Percentiles rank a stretch among this genome's conserved stretches.
phyloP scores from a whole-genome alignment of 1,284 basidiomycete species.

The Fomitopsis betulina region DNA sequence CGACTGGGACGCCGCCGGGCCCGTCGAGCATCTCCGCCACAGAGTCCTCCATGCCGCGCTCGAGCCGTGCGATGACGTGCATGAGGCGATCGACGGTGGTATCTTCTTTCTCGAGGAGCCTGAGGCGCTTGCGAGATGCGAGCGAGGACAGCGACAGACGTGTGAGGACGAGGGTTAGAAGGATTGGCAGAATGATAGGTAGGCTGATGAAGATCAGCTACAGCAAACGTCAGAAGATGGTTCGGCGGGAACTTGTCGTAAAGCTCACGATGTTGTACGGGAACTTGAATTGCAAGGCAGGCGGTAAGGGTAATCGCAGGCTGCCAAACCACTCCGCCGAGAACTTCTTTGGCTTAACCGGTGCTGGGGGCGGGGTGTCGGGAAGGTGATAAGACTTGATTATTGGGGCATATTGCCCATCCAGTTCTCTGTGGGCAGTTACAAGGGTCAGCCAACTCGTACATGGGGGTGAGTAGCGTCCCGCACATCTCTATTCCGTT shows the following conservation, averaged over 20 bases:
- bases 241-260: not conserved
- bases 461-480: conserved; percentile 17
- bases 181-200: conserved; percentile 60
- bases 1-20: not conserved
- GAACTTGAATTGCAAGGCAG: conserved; percentile 58
- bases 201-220: conserved; percentile 52
- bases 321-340: conserved; percentile 46
- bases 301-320: conserved; percentile 46
- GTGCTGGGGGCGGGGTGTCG: conserved; percentile 33
- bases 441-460: not conserved
- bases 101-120: conserved; percentile 50
- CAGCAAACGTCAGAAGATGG: not conserved
- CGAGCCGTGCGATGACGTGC: conserved; percentile 51
- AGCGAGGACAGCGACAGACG: conserved; percentile 49
- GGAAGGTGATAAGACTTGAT: conserved; percentile 46
- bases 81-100: conserved; percentile 39
- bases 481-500: conserved; percentile 60
- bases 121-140: conserved; percentile 57
- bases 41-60: conserved; percentile 52
- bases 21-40: conserved; percentile 43
- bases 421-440: conserved; percentile 40
- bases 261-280: conserved; percentile 71
- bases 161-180: conserved; percentile 45
- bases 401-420: conserved; percentile 51
- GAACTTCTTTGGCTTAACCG: conserved; percentile 34